Percentiles rank a stretch among this genome's conserved stretches.
phyloP scores from a whole-genome alignment of 2,329 filamentous ascomycete species.

The Zelopaecilomyces penicillatus region DNA sequence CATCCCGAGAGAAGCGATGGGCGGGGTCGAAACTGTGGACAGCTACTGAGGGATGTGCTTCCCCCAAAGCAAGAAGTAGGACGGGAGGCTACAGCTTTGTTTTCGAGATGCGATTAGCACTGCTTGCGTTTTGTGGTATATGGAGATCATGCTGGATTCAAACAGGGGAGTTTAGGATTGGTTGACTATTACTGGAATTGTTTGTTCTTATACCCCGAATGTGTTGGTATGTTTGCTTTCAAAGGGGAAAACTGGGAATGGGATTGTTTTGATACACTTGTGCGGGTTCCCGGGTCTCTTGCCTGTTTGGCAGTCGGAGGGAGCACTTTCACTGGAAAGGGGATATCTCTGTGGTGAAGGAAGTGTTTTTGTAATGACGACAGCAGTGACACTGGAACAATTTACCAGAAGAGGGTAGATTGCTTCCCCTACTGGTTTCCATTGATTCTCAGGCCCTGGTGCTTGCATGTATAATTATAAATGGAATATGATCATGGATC shows the following conservation, averaged over 20 bases:
- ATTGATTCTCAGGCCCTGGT: too few species aligned
- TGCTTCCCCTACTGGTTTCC: too few species aligned
- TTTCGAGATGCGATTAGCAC: too few species aligned
- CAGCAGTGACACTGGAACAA: constrained; percentile 16
- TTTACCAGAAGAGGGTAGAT: too few species aligned
- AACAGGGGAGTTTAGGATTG: constrained; percentile 11
- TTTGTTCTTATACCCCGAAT: constrained; percentile 10
- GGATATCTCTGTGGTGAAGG: too few species aligned
- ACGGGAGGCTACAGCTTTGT: too few species aligned
- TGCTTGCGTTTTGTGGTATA: too few species aligned
- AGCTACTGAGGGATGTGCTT: not conserved
- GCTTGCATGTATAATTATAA: too few species aligned
- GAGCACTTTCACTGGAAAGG: too few species aligned
- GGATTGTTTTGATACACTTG: constrained; percentile 8
- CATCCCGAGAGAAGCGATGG: constrained; percentile 16
- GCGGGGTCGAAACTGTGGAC: constrained; percentile 1
- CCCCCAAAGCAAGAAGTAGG: too few species aligned
- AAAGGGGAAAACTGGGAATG: constrained; percentile 2
- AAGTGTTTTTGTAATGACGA: constrained; percentile 8
- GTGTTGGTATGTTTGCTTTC: constrained; percentile 4
- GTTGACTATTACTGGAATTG: constrained; percentile 6
- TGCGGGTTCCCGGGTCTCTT: constrained; percentile 8
- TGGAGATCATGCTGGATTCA: too few species aligned
- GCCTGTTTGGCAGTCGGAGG: not conserved
- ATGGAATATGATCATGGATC: too few species aligned